phyloP scores from a whole-genome alignment of 768 basidiomycete species.

The Leccinum subtestaceum region DNA sequence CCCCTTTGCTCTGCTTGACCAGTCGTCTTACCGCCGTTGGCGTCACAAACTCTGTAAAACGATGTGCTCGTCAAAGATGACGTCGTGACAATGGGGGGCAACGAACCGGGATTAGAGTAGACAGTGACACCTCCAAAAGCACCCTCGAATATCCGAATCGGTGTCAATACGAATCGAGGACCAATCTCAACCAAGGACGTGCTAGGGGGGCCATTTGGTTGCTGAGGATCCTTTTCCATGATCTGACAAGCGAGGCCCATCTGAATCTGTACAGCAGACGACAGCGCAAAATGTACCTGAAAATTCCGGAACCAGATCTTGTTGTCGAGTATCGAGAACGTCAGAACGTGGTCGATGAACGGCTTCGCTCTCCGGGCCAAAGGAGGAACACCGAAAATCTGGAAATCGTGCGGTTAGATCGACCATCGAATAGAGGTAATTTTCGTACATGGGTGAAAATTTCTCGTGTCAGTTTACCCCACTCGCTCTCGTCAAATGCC shows the following conservation, averaged over 20 bases:
- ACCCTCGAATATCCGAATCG: slow-evolving; percentile 97
- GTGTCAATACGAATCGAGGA: slow-evolving; percentile 94
- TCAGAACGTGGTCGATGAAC: slow-evolving; percentile 96
- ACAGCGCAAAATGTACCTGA: slow-evolving; percentile 57
- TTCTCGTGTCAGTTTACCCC: slow-evolving; percentile 86
- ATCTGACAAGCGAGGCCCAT: slow-evolving; percentile 53
- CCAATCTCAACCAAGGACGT: slow-evolving; percentile 95
- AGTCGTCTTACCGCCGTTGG: slow-evolving; percentile 78
- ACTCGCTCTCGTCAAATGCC: slow-evolving; percentile 84
- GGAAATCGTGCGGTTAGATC: slow-evolving; percentile 6
- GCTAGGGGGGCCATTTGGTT: slow-evolving; percentile 81
- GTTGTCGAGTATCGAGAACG: slow-evolving; percentile 91
- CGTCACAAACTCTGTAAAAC: slow-evolving; percentile 78
- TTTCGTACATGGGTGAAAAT: slow-evolving; percentile 83
- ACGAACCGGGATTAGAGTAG: slow-evolving; percentile 89
- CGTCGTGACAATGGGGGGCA: not conserved
- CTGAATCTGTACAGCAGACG: not conserved
- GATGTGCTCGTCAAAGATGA: not conserved
- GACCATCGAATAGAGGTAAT: not conserved
- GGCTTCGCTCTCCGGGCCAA: slow-evolving; percentile 91
- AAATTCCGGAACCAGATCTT: slow-evolving; percentile 99
- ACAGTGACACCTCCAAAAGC: slow-evolving; percentile 94
- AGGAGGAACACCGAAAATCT: slow-evolving; percentile 96
- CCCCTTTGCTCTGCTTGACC: slow-evolving; percentile 67
- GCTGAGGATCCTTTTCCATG: slow-evolving; percentile 88